Evolutionary conservation across 495 filamentous ascomycete species (phyloP), one percentile per base, ranked within the genome.

Genomic region (Neurospora sp.): DNA sequence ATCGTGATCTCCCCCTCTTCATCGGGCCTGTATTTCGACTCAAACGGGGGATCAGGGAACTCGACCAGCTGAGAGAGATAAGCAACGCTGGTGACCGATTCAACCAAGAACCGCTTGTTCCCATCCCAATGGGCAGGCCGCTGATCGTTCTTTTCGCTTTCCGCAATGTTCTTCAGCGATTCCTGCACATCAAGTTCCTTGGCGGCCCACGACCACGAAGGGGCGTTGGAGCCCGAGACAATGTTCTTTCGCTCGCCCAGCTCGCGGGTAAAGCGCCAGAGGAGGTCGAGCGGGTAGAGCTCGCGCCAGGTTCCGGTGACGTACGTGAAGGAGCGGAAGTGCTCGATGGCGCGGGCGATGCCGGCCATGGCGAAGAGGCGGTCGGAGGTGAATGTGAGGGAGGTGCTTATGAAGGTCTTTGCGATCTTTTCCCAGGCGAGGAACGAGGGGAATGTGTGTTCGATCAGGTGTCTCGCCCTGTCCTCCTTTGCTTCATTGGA

Each of bases 291-390:
- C 2, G 72, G 71, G 54, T 69, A 72, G 2, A 75, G 71, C 60
- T 75, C 74, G 2, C 54, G 41, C 77, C 76, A 79, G 10, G 76
- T 44, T 2, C 77, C 77, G 23, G 77, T 77, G 9, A 75, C 72
- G 42, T 79, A 79, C 0, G 72, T 72, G n/a, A 76, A 73, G 66
- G 54, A 70, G 27, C 41, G 70, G n/a, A 41, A 20, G 16, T 70
- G 70, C 42, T 72, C 41, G 42, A 78, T 76, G 40, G 72, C 71
- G 23, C 70, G 69, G 1, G 77, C 77, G 14, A 79, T 72, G 27
- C 76, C 77, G 40, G 77, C 75, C 9, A 79, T 71, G 12, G 77
- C 77, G 31, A 77, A 75, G 14, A 78, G 72, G 12, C 73, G 71
- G 54, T 79, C 77, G 20, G 42, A 75, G 31, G 73, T 74, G 20